Conservation (phyloP, 495 filamentous ascomycete species). For the Penicillium pancosmium region DNA sequence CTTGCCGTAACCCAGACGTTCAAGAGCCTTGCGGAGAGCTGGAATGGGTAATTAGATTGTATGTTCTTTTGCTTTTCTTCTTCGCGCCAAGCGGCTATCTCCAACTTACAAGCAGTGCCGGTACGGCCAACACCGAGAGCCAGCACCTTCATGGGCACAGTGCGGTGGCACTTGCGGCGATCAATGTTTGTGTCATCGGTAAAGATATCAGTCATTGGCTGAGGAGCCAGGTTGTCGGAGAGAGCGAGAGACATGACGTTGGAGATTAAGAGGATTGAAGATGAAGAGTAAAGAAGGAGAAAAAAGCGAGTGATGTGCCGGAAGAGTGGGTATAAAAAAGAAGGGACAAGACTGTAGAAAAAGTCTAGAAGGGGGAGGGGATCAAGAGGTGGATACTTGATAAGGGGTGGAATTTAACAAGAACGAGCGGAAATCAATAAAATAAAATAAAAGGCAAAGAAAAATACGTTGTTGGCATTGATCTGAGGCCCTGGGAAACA, state of each 20-base stretch:
- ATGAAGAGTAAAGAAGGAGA: slow-evolving; percentile 8
- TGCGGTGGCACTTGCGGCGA: slow-evolving; percentile 61
- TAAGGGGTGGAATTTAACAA: slow-evolving; percentile 12
- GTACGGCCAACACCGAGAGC: slow-evolving; percentile 64
- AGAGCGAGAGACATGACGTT: slow-evolving; percentile 46
- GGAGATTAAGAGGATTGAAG: neutral
- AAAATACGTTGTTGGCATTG: slow-evolving; percentile 5
- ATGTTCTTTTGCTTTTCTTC: neutral
- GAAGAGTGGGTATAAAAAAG: slow-evolving; percentile 23
- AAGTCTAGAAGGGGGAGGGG: slow-evolving; percentile 34
- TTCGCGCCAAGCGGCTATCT: neutral
- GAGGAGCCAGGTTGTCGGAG: slow-evolving; percentile 48
- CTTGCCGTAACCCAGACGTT: slow-evolving; percentile 61
- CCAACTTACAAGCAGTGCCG: slow-evolving; percentile 64
- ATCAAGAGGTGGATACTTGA: slow-evolving; percentile 20
- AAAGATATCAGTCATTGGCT: slow-evolving; percentile 50
- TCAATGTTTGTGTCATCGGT: slow-evolving; percentile 64
- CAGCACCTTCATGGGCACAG: slow-evolving; percentile 68
- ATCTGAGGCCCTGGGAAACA: slow-evolving; percentile 17
- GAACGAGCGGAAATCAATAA: slow-evolving; percentile 6
- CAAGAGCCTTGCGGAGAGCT: slow-evolving; percentile 63
- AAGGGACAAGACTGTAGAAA: slow-evolving; percentile 30
- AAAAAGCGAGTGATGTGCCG: slow-evolving; percentile 4
- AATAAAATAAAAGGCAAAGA: slow-evolving; percentile 14
- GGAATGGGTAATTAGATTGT: slow-evolving; percentile 18